Percentiles rank a stretch among this genome's conserved stretches.
Evolutionary conservation across 2,329 filamentous ascomycete species (phyloP).

Genomic region (Pseudogymnoascus sp.): DNA sequence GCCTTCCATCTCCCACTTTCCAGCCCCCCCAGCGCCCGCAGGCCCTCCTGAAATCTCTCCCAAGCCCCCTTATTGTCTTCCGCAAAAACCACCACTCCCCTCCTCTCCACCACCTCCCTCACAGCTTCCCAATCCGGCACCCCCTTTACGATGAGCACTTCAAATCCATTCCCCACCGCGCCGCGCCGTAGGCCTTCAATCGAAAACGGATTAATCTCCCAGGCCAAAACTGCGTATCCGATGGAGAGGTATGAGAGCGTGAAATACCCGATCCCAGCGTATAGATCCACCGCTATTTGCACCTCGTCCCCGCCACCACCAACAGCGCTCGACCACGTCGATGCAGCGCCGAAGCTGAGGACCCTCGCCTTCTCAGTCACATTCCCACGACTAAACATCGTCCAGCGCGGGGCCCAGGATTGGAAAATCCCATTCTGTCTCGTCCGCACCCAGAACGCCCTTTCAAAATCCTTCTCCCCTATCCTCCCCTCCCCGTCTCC

Average conservation of each 20-base stretch:
- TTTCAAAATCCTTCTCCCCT: slow-evolving; percentile 45
- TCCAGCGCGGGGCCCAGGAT: slow-evolving; percentile 80
- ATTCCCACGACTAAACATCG: slow-evolving; percentile 92
- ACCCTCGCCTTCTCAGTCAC: slow-evolving; percentile 79
- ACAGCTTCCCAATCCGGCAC: slow-evolving; percentile 33
- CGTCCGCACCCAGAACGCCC: slow-evolving; percentile 70
- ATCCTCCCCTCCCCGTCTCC: slow-evolving; percentile 17
- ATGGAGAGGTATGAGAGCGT: slow-evolving; percentile 71
- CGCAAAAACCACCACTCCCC: slow-evolving; percentile 55
- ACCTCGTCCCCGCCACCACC: slow-evolving; percentile 12
- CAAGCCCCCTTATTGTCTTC: slow-evolving; percentile 53
- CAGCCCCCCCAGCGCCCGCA: not conserved
- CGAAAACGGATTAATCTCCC: slow-evolving; percentile 86
- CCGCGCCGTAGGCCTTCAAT: slow-evolving; percentile 75
- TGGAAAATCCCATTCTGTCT: slow-evolving; percentile 74
- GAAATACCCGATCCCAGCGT: slow-evolving; percentile 92
- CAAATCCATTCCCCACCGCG: slow-evolving; percentile 61
- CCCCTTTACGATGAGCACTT: slow-evolving; percentile 43
- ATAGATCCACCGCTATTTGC: slow-evolving; percentile 63
- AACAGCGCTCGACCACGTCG: slow-evolving; percentile 22
- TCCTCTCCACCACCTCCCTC: slow-evolving; percentile 34
- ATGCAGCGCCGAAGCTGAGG: slow-evolving; percentile 38
- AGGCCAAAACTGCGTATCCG: slow-evolving; percentile 68
- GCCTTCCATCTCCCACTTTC: slow-evolving; percentile 26
- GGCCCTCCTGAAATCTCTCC: slow-evolving; percentile 18